Percentiles rank a stretch among this genome's conserved stretches.
Evolutionary conservation across 495 filamentous ascomycete genomes (phyloP).

Genomic region (Physcia stellaris): DNA sequence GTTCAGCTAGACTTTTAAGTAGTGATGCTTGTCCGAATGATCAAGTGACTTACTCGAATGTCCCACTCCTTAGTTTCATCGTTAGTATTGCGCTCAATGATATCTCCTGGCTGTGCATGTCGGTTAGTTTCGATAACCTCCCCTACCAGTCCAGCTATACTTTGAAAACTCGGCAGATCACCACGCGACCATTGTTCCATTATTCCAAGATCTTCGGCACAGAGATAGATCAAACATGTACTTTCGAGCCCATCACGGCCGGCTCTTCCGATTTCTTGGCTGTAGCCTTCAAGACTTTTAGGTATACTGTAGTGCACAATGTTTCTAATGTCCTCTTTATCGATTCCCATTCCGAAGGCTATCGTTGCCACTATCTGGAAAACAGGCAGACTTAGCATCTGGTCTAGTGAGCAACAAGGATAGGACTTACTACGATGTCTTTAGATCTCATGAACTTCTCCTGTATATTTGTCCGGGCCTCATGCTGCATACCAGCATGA

Average conservation of each 20-base stretch:
- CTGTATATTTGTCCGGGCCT: conserved; percentile 28
- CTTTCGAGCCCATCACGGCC: conserved; percentile 38
- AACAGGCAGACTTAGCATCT: background rate
- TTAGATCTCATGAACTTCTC: conserved; percentile 37
- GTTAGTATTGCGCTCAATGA: conserved; percentile 30
- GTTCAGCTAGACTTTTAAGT: conserved; percentile 12
- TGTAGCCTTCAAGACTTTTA: conserved; percentile 42
- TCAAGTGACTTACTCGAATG: conserved; percentile 20
- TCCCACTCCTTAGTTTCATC: conserved; percentile 32
- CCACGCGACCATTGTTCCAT: conserved; percentile 41
- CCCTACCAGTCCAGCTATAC: conserved; percentile 27
- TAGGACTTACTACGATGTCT: conserved; percentile 24
- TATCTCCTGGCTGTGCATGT: conserved; percentile 20
- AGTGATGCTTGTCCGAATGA: background rate
- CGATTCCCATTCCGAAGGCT: conserved; percentile 48
- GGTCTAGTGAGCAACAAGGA: background rate
- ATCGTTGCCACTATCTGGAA: conserved; percentile 39
- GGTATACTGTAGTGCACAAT: conserved; percentile 42
- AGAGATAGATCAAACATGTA: conserved; percentile 40
- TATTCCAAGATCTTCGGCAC: conserved; percentile 34
- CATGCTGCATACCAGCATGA: conserved; percentile 37
- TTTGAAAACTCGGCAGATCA: conserved; percentile 37
- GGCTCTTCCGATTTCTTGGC: conserved; percentile 45
- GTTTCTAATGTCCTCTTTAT: conserved; percentile 45
- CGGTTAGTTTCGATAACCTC: conserved; percentile 27